Base-by-base conservation (phyloP, 2,329 filamentous ascomycete species). In the Capronia americana region DNA sequence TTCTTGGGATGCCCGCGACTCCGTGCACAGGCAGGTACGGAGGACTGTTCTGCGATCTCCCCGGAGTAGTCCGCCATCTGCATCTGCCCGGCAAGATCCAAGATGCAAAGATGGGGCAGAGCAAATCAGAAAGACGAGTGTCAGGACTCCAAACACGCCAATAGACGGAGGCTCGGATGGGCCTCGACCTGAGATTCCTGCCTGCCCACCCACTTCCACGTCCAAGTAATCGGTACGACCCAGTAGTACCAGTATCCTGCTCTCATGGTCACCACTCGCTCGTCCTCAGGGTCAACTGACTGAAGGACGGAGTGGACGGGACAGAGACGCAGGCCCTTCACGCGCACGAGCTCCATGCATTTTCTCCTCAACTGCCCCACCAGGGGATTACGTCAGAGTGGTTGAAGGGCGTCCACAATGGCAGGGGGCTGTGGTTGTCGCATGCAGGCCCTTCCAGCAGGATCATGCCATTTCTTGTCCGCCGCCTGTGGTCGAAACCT, bases 71-170 rank as follows among this genome's bases (percentile, higher is more conserved):
- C 59, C 59, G 58, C 50, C 59, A 46, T 56, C 58, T 53, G 46
- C 51, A 62, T 62, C 34, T 62, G 57, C 59, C 24, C 34, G 59
- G 59, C 24, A 24, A 62, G 59, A 62, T 62, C 50, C 59, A 32
- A 62, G 59, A 56, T 55, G 32, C 59, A 34, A 24, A 17, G 34
- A 30, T 53, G 26, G 32, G 46, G 48, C 17, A 53, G 17, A 28
- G 23, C 14, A 53, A 53, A 53, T 26, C 48, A 26, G 23, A 2
- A 26, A 6, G 10, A 24, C 5, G 48, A 14, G 48, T 44, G 14
- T 7, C 38, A 44, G 38, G 3, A 44, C 38, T 44, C 38, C 17
- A n/a, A 8, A n/a, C 38, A 44, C 14, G 38, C 38, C 38, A 8
- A 44, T 44, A 7, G 38, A 44, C 38, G 5, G 14, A 44, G 17